phyloP scores from a whole-genome alignment of 371 early-diverging fungal genomes.

The Sporodiniella umbellata region DNA sequence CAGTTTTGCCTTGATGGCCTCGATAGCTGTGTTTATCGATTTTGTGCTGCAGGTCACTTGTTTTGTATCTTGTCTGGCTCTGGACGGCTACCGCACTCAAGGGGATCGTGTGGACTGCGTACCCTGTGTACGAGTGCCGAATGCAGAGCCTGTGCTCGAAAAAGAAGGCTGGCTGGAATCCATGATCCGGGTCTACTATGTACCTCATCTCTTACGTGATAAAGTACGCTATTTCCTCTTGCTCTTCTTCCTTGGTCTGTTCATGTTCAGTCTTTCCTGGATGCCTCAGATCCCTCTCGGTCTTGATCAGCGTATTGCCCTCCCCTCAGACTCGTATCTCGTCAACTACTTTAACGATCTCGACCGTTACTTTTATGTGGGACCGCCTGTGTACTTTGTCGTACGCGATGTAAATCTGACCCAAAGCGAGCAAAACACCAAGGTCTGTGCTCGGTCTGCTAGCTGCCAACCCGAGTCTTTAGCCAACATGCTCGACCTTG shows the following conservation, averaged over 20 bases:
- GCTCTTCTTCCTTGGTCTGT: conserved; percentile 54
- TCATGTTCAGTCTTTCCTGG: conserved; percentile 46
- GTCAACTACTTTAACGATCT: conserved; percentile 69
- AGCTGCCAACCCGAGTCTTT: conserved; percentile 55
- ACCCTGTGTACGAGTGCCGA: conserved; percentile 58
- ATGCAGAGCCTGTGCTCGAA: conserved; percentile 48
- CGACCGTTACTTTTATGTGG: conserved; percentile 62
- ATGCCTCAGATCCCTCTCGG: conserved; percentile 57
- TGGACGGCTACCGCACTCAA: conserved; percentile 60
- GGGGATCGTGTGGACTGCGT: conserved; percentile 63
- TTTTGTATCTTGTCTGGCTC: conserved; percentile 64
- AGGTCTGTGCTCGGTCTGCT: conserved; percentile 65
- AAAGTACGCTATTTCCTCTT: conserved; percentile 49
- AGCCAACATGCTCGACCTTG: conserved; percentile 66
- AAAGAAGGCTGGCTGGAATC: conserved; percentile 54
- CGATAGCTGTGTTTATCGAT: conserved; percentile 70
- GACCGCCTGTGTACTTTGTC: conserved; percentile 80
- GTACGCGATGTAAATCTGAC: conserved; percentile 55
- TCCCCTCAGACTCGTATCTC: conserved; percentile 71
- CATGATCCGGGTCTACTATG: conserved; percentile 53
- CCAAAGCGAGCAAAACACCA: conserved; percentile 45
- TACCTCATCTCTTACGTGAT: conserved; percentile 52
- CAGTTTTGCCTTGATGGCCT: conserved; percentile 72
- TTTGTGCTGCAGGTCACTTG: conserved; percentile 73
- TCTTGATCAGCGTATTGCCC: conserved; percentile 68